phyloP scores from a whole-genome alignment of 2,329 filamentous ascomycete species.

The Fusarium setosum region DNA sequence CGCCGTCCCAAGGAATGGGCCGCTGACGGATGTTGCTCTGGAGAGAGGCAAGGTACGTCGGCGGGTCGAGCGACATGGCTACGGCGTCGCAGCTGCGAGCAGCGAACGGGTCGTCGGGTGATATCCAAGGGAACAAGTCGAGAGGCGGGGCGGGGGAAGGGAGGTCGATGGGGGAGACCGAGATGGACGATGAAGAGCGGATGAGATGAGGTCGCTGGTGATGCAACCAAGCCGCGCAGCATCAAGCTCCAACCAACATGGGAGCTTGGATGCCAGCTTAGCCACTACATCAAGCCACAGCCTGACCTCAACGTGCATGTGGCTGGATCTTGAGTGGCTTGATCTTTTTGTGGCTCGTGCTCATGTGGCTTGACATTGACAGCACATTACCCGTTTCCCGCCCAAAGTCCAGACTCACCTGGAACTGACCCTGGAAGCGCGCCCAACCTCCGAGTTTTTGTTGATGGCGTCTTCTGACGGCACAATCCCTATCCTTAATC shows the following conservation, averaged over 20 bases:
- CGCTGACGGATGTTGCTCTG: constrained; percentile 97
- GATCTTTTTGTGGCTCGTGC: neutral
- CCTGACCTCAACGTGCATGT: neutral
- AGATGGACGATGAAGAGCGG: constrained; percentile 31
- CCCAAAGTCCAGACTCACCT: constrained; percentile 15
- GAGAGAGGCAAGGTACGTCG: constrained; percentile 84
- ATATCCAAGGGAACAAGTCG: constrained; percentile 12
- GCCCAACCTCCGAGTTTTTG: constrained; percentile 39
- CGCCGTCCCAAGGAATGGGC: constrained; percentile 97
- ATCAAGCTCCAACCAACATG: constrained; percentile 36
- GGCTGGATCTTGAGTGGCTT: constrained; percentile 2
- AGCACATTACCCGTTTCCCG: neutral
- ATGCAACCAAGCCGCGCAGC: constrained; percentile 45
- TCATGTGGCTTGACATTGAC: constrained; percentile 1
- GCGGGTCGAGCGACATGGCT: constrained; percentile 89
- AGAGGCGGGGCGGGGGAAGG: constrained; percentile 13
- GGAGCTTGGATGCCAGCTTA: constrained; percentile 24
- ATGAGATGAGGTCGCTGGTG: constrained; percentile 44
- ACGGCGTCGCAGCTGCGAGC: constrained; percentile 43
- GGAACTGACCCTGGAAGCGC: constrained; percentile 29
- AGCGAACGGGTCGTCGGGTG: constrained; percentile 25
- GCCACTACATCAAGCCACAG: constrained; percentile 37
- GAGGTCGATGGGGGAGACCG: constrained; percentile 13
- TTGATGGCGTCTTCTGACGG: constrained; percentile 24
- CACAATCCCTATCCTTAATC: constrained; percentile 1